Evolutionary conservation across 2,329 filamentous ascomycete species (phyloP).

Genomic region (Alternaria conjuncta): DNA sequence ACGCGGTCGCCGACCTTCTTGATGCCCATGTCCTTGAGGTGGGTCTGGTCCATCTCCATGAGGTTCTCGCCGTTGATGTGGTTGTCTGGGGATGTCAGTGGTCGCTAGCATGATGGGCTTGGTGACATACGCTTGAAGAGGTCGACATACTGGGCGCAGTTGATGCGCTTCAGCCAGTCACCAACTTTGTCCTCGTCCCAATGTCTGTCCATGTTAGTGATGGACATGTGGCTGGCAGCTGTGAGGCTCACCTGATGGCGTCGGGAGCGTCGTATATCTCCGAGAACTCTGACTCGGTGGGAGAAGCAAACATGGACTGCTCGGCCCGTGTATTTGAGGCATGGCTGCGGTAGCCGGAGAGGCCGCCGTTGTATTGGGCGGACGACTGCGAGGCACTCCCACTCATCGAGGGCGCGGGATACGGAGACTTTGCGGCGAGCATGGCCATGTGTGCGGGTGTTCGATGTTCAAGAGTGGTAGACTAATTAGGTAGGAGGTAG

Average conservation of each 20-base stretch:
- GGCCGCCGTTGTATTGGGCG: conserved; percentile 43
- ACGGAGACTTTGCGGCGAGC: conserved; percentile 77
- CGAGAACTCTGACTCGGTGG: conserved; percentile 92
- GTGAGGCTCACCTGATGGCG: conserved; percentile 51
- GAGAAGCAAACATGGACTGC: conserved; percentile 72
- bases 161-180: conserved; percentile 88
- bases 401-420: conserved; percentile 62
- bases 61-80: conserved; percentile 98
- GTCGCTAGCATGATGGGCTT: background rate
- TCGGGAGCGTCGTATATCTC: conserved; percentile 76
- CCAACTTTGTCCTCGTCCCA: conserved; percentile 94
- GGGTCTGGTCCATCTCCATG: conserved; percentile 94
- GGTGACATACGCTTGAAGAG: conserved; percentile 70
- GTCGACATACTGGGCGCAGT: conserved; percentile 91
- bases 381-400: conserved; percentile 39
- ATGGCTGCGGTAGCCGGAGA: conserved; percentile 46
- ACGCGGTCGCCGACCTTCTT: conserved; percentile 98
- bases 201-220: conserved; percentile 50
- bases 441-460: conserved; percentile 67
- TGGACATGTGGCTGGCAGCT: background rate
- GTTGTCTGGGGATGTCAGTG: conserved; percentile 64
- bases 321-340: conserved; percentile 43
- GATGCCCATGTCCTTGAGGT: conserved; percentile 96
- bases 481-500: conserved; percentile 1
- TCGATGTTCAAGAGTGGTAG: conserved; percentile 1